Evolutionary conservation across 192 early-diverging fungal species (phyloP), one percentile per base, ranked within the genome.

Genomic region (Coemansia sp.): DNA sequence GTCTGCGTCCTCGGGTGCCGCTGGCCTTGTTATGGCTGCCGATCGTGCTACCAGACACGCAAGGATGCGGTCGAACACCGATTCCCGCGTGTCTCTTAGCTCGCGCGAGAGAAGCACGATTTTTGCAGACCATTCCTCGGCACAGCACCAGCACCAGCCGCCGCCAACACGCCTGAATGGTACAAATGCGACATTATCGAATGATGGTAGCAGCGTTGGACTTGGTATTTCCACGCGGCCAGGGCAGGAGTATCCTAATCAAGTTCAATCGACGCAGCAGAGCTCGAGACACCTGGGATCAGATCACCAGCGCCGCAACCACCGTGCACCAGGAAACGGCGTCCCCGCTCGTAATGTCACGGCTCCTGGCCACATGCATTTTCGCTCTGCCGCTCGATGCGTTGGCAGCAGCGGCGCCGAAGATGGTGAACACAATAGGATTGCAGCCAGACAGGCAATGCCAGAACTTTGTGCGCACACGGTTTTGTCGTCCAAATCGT

Each of bases 61-160:
- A 11, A 49, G 78, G 21, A 75, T 75, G 78, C 66, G 78, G 1
- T 80, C 78, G 12, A 80, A 80, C 37, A 80, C 78, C 0, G 78
- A 80, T 43, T 80, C 78, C 58, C 51, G 73, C 1, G 58, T 80
- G 2, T 72, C 73, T 41, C 49, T 75, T 46, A 79, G 71, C 63
- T 69, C 69, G 40, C 66, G 57, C 19, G 65, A 73, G 26, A 66
- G 57, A 16, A 63, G 16, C 54, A 21, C 22, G 15, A 62, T n/a
- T 15, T 15, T 45, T 15, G 13, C 43, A 12, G 43, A 45, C 10
- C 43, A 52, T 10, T 32, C 41, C 16, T 46, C 19, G 4, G 43
- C 41, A 43, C 40, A 62, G 41, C 41, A 46, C 6, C 39, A 19
- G 13, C 51, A 41, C 15, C 56, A 8, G 8, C 56, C 56, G 7